Evolutionary conservation across 495 filamentous ascomycete species (phyloP).

Genomic region (Neurospora sp.): DNA sequence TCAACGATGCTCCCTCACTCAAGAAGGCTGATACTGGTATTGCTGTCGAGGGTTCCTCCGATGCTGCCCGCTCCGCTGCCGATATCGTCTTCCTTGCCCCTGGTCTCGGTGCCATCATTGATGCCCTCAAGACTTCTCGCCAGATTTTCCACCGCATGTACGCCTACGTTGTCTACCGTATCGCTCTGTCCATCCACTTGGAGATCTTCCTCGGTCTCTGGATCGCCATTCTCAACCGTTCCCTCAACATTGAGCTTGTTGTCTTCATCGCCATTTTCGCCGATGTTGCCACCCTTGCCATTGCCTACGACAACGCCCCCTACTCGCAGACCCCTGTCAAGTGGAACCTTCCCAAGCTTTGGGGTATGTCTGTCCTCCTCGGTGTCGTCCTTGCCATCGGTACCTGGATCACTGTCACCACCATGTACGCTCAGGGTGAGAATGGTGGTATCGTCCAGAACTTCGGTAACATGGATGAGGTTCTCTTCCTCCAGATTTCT

Average conservation of each 20-base stretch:
- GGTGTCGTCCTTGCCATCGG: slow-evolving; percentile 71
- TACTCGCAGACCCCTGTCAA: slow-evolving; percentile 81
- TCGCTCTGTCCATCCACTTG: slow-evolving; percentile 82
- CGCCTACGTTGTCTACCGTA: slow-evolving; percentile 92
- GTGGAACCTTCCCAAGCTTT: slow-evolving; percentile 88
- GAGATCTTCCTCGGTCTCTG: slow-evolving; percentile 84
- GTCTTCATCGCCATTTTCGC: slow-evolving; percentile 94
- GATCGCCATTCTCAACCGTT: slow-evolving; percentile 79
- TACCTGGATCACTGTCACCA: slow-evolving; percentile 75
- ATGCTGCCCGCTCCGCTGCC: slow-evolving; percentile 84
- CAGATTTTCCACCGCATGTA: slow-evolving; percentile 98
- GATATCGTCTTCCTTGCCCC: slow-evolving; percentile 91
- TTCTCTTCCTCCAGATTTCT: slow-evolving; percentile 84
- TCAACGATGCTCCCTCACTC: slow-evolving; percentile 91
- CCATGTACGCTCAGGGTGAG: slow-evolving; percentile 56
- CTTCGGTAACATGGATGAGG: slow-evolving; percentile 67
- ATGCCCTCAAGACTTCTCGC: slow-evolving; percentile 85
- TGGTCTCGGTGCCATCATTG: slow-evolving; percentile 85
- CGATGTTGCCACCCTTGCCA: slow-evolving; percentile 84
- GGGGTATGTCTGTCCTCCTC: slow-evolving; percentile 80
- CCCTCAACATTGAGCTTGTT: slow-evolving; percentile 73
- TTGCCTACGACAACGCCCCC: slow-evolving; percentile 88
- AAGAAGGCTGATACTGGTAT: slow-evolving; percentile 95
- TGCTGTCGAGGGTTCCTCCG: slow-evolving; percentile 86
- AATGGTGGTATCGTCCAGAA: slow-evolving; percentile 80